Evolutionary conservation across 2,329 filamentous ascomycete species (phyloP).

Genomic region (Calonectria fujianensis): DNA sequence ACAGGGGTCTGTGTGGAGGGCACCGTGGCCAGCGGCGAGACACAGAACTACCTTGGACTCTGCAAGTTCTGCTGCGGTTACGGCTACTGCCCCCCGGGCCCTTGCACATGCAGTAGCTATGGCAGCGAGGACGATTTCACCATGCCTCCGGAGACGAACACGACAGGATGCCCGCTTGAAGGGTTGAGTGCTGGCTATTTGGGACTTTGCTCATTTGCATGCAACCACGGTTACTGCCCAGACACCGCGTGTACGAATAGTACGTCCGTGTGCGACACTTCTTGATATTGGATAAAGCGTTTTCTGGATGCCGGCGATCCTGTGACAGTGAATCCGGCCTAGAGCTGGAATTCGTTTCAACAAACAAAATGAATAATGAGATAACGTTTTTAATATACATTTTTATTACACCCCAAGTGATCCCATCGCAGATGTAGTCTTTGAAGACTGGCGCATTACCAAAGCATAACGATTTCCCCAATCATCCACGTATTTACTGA

Average conservation of each 20-base stretch:
- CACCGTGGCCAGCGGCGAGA: slow-evolving; percentile 36
- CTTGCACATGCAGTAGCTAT: slow-evolving; percentile 28
- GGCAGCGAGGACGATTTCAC: not conserved
- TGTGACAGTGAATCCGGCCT: not conserved
- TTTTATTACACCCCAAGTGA: not conserved
- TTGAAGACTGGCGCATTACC: not conserved
- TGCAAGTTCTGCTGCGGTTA: slow-evolving; percentile 42
- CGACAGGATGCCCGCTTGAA: slow-evolving; percentile 30
- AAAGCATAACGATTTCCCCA: not conserved
- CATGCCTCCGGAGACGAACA: slow-evolving; percentile 14
- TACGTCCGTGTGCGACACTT: slow-evolving; percentile 23
- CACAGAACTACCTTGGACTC: slow-evolving; percentile 38
- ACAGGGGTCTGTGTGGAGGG: slow-evolving; percentile 36
- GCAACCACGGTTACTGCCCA: slow-evolving; percentile 41
- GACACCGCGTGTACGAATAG: slow-evolving; percentile 21
- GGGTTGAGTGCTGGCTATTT: slow-evolving; percentile 30
- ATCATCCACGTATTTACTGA: too few relatives aligned
- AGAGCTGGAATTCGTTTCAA: not conserved
- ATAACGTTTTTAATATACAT: slow-evolving; percentile 9
- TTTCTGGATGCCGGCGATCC: not conserved
- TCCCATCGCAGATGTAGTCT: not conserved
- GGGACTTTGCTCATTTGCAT: slow-evolving; percentile 38
- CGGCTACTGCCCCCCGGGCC: slow-evolving; percentile 42
- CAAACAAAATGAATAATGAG: slow-evolving; percentile 11
- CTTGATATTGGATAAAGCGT: not conserved